Evolutionary conservation across 345 rosid species (phyloP).

Genomic region (Reutealis trisperma): DNA sequence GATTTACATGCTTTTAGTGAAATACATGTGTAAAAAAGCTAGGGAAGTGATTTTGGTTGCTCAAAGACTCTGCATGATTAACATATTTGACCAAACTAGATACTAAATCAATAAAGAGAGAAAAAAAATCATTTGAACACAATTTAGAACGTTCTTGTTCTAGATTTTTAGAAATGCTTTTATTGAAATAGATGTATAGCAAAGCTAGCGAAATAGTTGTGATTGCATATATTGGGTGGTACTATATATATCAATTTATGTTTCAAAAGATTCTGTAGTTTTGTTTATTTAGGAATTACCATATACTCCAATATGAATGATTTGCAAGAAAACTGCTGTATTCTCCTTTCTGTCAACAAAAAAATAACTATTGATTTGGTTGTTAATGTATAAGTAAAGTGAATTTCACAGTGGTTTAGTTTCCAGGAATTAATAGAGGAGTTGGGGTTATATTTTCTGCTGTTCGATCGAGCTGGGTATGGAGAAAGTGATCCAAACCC

Average conservation of each 20-base stretch:
- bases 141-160: background rate
- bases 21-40: background rate
- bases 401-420: slow-evolving; percentile 38
- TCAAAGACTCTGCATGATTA: background rate
- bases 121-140: too few species aligned
- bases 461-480: slow-evolving; percentile 86
- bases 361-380: slow-evolving; percentile 6
- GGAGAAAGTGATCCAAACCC: slow-evolving; percentile 85
- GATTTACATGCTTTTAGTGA: background rate
- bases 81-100: background rate
- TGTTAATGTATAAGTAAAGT: slow-evolving; percentile 3
- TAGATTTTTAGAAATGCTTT: background rate
- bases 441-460: slow-evolving; percentile 63
- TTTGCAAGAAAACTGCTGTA: background rate
- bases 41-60: background rate
- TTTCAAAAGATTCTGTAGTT: slow-evolving; percentile 4
- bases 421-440: slow-evolving; percentile 73
- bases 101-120: background rate
- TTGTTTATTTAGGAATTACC: background rate
- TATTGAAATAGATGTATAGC: background rate
- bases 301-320: background rate
- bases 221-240: background rate
- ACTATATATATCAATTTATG: background rate
- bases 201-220: background rate
- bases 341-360: background rate